These are phyloP conservation scores for Tricholoma flavovirens DNA, from an alignment of 768 basidiomycete species.

Conservation along the genomic window DNA sequence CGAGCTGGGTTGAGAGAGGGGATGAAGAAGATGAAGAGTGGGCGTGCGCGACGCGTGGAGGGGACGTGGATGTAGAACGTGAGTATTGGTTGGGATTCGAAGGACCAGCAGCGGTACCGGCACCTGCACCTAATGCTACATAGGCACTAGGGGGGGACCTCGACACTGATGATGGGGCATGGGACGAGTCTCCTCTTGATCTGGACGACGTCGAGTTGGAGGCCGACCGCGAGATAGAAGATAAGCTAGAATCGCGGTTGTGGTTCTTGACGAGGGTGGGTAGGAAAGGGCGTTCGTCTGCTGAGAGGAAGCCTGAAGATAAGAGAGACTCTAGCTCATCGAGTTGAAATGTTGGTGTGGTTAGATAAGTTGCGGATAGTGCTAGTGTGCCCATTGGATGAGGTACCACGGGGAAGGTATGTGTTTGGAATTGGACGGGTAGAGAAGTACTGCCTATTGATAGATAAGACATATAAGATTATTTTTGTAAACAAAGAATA, in stretches of 20 bases:
- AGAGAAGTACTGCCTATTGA: conserved; percentile 29
- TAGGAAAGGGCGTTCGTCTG: conserved; percentile 63
- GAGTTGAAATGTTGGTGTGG: conserved; percentile 61
- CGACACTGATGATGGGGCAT: background rate
- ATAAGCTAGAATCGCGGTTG: conserved; percentile 41
- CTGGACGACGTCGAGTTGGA: conserved; percentile 6
- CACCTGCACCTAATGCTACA: background rate
- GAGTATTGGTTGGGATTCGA: background rate
- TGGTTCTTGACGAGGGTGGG: conserved; percentile 67
- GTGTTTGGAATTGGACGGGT: conserved; percentile 41
- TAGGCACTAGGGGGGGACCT: background rate
- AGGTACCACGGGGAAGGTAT: conserved; percentile 60
- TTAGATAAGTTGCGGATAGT: conserved; percentile 60
- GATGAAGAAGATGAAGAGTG: background rate
- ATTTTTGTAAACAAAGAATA: conserved; percentile 22
- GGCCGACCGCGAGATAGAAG: conserved; percentile 29
- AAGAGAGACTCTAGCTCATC: conserved; percentile 75
- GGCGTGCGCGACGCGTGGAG: background rate
- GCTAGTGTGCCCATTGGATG: conserved; percentile 63
- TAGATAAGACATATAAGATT: conserved; percentile 21
- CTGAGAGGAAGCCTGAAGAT: conserved; percentile 65
- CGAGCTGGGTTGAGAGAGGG: conserved; percentile 16
- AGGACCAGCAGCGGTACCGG: background rate
- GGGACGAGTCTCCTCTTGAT: background rate
- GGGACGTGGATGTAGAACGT: background rate